A percentile compares a stretch with the other conserved stretches of the same genome.
Conservation (phyloP, 2,329 filamentous ascomycete genomes). For the Delphinella strobiligena region DNA sequence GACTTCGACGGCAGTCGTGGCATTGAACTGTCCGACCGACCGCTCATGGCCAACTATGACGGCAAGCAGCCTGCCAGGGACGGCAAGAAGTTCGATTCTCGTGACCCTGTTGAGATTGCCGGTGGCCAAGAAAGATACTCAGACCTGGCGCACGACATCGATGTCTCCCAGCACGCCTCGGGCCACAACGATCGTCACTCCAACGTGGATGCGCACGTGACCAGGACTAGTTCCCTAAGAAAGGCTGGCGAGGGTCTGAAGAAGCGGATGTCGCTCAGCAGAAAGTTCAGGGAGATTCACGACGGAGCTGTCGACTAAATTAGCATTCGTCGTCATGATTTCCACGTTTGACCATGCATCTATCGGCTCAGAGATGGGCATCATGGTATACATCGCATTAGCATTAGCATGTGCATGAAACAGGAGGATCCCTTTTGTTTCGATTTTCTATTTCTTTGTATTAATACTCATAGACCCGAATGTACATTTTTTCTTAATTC, state of each 20-base stretch:
- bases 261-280: constrained; percentile 35
- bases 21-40: constrained; percentile 32
- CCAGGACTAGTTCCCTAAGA: constrained; percentile 22
- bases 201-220: constrained; percentile 12
- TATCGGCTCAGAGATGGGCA: too few relatives aligned
- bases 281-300: constrained; percentile 16
- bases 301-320: not conserved
- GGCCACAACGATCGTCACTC: constrained; percentile 13
- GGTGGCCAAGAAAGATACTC: constrained; percentile 20
- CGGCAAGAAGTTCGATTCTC: constrained; percentile 14
- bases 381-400: too few relatives aligned
- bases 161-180: constrained; percentile 9
- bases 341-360: too few relatives aligned
- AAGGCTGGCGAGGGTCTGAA: constrained; percentile 28
- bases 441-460: too few relatives aligned
- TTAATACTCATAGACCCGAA: too few relatives aligned
- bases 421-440: too few relatives aligned
- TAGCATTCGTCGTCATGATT: too few relatives aligned
- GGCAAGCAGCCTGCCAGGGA: constrained; percentile 14
- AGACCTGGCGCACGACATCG: constrained; percentile 19
- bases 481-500: too few relatives aligned
- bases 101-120: constrained; percentile 21
- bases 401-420: too few relatives aligned
- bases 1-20: constrained; percentile 20
- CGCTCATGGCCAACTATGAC: constrained; percentile 25